Percentiles rank a stretch among this genome's conserved stretches.
These are phyloP conservation scores for Arthrinium phaeospermum DNA, from an alignment of 2,329 filamentous ascomycete genomes.

Conservation along the genomic window DNA sequence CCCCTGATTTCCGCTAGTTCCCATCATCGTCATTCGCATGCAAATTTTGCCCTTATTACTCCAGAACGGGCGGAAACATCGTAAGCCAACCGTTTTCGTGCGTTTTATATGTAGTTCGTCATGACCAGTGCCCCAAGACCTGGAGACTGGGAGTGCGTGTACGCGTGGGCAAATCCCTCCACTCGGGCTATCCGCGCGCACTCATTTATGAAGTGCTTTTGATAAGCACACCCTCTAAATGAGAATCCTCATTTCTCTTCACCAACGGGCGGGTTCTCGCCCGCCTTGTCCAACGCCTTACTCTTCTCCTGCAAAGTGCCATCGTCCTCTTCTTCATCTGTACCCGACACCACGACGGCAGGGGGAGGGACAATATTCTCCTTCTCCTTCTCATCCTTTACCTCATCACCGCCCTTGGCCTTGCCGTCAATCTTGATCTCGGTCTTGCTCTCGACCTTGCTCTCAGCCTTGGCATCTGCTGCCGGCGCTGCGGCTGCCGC, in stretches of 20 bases:
- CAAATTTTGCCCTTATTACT: neutral
- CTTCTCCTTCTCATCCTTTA: constrained; percentile 24
- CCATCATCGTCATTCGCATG: no score
- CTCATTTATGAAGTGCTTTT: neutral
- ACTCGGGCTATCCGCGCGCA: neutral
- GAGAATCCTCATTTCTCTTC: neutral
- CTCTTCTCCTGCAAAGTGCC: constrained; percentile 35
- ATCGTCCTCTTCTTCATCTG: constrained; percentile 27
- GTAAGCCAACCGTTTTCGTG: neutral
- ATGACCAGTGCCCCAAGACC: neutral
- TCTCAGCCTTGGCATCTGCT: constrained; percentile 26
- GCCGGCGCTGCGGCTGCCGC: constrained; percentile 23
- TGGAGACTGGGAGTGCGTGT: neutral
- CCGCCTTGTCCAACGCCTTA: constrained; percentile 36
- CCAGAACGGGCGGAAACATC: neutral
- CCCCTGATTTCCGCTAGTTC: neutral
- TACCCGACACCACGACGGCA: constrained; percentile 32
- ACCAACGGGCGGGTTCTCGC: constrained; percentile 30
- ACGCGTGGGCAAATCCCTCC: neutral
- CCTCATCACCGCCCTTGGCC: neutral
- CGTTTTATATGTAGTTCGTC: neutral
- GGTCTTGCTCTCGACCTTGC: constrained; percentile 8
- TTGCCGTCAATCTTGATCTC: neutral
- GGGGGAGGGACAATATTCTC: constrained; percentile 23
- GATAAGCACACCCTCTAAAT: neutral